phyloP scores from a whole-genome alignment of 257 asterid genomes.

The Hygrophila difformis region DNA sequence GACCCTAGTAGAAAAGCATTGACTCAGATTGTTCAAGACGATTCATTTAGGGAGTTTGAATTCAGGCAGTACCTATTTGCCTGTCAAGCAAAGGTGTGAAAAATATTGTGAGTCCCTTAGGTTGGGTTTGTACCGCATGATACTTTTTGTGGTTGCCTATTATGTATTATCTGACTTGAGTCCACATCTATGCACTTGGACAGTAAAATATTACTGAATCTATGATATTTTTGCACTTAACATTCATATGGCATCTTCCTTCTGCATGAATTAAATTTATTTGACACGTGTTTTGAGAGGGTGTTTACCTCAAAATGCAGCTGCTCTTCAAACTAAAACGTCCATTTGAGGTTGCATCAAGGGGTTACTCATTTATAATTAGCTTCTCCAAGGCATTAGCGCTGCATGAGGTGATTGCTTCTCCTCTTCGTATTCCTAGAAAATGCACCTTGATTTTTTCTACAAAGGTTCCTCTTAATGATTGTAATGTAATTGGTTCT shows the following conservation, averaged over 20 bases:
- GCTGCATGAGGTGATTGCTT: conserved; percentile 63
- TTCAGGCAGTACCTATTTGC: conserved; percentile 97
- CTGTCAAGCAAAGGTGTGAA: conserved; percentile 92
- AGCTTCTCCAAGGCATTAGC: conserved; percentile 89
- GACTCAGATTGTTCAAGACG: conserved; percentile 81
- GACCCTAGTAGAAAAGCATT: conserved; percentile 65
- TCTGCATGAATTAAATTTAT: conserved; percentile 12
- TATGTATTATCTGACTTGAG: no score
- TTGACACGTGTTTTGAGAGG: conserved; percentile 18
- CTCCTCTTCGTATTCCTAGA: conserved; percentile 14
- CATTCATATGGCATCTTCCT: conserved; percentile 3
- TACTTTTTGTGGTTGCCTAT: no score
- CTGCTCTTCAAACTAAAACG: conserved; percentile 80
- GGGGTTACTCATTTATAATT: conserved; percentile 96
- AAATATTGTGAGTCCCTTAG: conserved; percentile 16
- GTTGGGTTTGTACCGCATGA: conserved; percentile 14
- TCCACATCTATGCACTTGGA: conserved; percentile 13
- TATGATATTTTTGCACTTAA: not conserved
- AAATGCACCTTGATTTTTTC: conserved; percentile 13
- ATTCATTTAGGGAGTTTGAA: conserved; percentile 92
- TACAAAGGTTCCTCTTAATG: conserved; percentile 13
- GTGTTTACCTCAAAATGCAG: conserved; percentile 47
- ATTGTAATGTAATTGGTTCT: conserved; percentile 18
- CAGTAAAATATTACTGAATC: not conserved
- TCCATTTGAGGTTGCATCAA: conserved; percentile 90